Base-by-base conservation (phyloP, 257 asterid genomes). In the Ophiorrhiza pumila region DNA sequence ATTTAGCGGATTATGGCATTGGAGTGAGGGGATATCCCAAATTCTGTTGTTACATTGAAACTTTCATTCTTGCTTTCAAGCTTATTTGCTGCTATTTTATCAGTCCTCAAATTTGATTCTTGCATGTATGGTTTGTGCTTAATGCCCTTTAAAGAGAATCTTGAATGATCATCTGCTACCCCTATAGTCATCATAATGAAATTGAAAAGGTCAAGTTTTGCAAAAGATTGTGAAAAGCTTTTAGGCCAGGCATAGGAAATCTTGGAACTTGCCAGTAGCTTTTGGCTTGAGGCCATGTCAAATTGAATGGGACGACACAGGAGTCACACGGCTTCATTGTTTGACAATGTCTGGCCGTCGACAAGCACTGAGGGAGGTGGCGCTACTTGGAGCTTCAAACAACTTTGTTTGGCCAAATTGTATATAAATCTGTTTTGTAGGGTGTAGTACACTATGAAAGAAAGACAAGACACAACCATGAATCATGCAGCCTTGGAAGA, bases 231-330 rank as follows among this genome's bases (percentile, higher is more conserved):
- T 10, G n/a, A n/a, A n/a, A n/a, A n/a, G n/a, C n/a, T n/a, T n/a
- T n/a, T n/a, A n/a, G n/a, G n/a, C n/a, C n/a, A n/a, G n/a, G n/a
- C n/a, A n/a, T n/a, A n/a, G n/a, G n/a, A 43, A 11, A 5, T 5
- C 11, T 11, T 1, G 49, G 49, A 6, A 43, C 49, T 43, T 43
- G 49, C 49, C 43, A 29, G 23, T 59, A 25, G 14, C 31, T 59
- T 59, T 29, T 10, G 15, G 64, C n/a, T n/a, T 59, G 65, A 27
- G 65, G 50, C 68, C 68, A 35, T 47, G 49, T 52, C 58, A 22
- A 52, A 17, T 45, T 9, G 9, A 5, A 45, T 45, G 9, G 50
- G 9, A 45, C 9, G 1, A 1, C n/a, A n/a, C 27, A 57, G 29
- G 35, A 57, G 63, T 23, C 63, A 27, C 27, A 29, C 23, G 63